Evolutionary conservation across 805 yeast genomes (phyloP).

Genomic region (Dipodascus albidus): DNA sequence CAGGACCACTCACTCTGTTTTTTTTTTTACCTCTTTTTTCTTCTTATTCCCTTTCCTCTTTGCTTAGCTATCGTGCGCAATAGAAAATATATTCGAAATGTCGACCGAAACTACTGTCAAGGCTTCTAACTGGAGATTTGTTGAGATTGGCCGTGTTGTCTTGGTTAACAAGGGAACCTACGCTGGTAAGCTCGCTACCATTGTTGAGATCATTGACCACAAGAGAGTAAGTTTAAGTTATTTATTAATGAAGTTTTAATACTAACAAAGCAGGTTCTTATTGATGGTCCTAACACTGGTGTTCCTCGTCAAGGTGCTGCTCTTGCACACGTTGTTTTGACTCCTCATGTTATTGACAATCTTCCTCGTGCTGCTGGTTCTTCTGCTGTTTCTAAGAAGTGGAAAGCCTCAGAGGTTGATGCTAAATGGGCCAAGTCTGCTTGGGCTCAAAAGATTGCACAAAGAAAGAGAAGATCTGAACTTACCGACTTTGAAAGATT

Average conservation of each 20-base stretch:
- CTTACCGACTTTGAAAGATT: conserved; percentile 98
- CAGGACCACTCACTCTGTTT: not conserved
- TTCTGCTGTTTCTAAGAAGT: conserved; percentile 77
- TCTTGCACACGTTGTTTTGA: conserved; percentile 81
- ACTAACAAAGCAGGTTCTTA: conserved; percentile 60
- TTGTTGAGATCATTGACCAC: conserved; percentile 98
- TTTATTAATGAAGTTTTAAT: no score
- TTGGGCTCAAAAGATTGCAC: conserved; percentile 98
- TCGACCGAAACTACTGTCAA: conserved; percentile 69
- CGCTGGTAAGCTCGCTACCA: conserved; percentile 82
- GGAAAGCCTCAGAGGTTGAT: conserved; percentile 81
- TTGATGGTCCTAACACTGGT: conserved; percentile 89
- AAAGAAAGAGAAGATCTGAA: conserved; percentile 84
- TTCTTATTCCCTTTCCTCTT: not conserved
- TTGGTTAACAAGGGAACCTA: conserved; percentile 67
- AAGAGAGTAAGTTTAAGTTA: conserved; percentile 82
- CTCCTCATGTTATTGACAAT: conserved; percentile 75
- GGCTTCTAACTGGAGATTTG: conserved; percentile 98
- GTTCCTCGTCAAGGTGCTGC: conserved; percentile 87
- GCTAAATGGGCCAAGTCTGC: conserved; percentile 87
- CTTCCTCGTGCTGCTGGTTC: conserved; percentile 95
- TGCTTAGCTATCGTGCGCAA: conserved; percentile 2
- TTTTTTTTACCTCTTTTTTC: not conserved
- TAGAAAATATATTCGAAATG: conserved; percentile 30
- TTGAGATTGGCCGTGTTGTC: conserved; percentile 98